phyloP scores from a whole-genome alignment of 139 green algal genomes.

The Picochlorum sp. region DNA sequence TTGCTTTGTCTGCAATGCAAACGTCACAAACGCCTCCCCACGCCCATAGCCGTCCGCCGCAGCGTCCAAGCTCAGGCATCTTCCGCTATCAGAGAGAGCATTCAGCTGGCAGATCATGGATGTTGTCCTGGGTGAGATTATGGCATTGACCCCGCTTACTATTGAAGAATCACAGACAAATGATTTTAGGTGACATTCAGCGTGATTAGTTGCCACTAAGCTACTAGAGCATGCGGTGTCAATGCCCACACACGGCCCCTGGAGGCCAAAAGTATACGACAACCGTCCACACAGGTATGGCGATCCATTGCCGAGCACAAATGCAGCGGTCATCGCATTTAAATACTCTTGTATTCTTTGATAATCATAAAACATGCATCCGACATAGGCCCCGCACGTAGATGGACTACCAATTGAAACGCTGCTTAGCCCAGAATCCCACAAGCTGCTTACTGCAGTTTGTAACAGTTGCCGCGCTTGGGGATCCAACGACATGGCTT shows the following conservation, averaged over 20 bases:
- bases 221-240: constrained; percentile 50
- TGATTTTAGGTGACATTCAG: no score
- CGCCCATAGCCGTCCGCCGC: constrained; percentile 51
- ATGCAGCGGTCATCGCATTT: neutral
- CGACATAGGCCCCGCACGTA: constrained; percentile 21
- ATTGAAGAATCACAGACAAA: no score
- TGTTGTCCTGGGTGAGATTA: constrained; percentile 15
- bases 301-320: constrained; percentile 29
- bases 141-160: constrained; percentile 19
- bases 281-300: constrained; percentile 38
- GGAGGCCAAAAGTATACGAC: constrained; percentile 33
- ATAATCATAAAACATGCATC: constrained; percentile 43
- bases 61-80: constrained; percentile 44
- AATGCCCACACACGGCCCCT: constrained; percentile 31
- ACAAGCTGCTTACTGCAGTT: constrained; percentile 25
- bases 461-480: constrained; percentile 60
- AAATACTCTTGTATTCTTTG: neutral
- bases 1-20: neutral
- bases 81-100: constrained; percentile 27
- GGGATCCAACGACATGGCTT: constrained; percentile 58
- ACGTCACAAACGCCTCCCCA: constrained; percentile 23
- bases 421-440: constrained; percentile 5
- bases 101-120: constrained; percentile 22
- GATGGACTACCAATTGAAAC: neutral
- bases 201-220: constrained; percentile 21